phyloP scores from a whole-genome alignment of 1,284 basidiomycete genomes.

The Apiotrichum sp. region DNA sequence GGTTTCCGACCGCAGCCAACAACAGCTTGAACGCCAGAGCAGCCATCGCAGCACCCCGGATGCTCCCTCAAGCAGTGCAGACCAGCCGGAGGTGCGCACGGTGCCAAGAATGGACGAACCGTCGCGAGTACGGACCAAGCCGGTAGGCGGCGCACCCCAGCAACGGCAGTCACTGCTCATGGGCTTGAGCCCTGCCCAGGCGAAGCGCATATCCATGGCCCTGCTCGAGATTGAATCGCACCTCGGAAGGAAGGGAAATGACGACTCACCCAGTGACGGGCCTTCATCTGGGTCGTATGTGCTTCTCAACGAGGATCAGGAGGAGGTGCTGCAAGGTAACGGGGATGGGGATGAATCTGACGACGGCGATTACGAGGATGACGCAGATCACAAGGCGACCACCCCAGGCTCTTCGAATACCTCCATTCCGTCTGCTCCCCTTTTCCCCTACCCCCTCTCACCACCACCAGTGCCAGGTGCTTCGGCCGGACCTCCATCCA shows the following conservation, averaged over 20 bases:
- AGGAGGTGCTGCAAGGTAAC: conserved; percentile 27
- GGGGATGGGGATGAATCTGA: background rate
- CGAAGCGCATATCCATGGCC: conserved; percentile 40
- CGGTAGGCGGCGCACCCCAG: background rate
- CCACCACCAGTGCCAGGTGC: conserved; percentile 20
- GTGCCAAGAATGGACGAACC: background rate
- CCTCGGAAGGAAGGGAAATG: conserved; percentile 9
- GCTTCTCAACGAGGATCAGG: conserved; percentile 8
- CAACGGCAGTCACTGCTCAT: conserved; percentile 34
- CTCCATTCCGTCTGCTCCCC: conserved; percentile 14
- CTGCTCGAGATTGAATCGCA: conserved; percentile 36
- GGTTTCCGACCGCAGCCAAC: background rate
- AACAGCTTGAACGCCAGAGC: background rate
- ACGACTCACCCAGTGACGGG: conserved; percentile 2
- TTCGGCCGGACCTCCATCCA: background rate
- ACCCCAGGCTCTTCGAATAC: background rate
- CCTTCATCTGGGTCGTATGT: background rate
- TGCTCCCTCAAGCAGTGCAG: background rate
- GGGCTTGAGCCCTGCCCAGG: conserved; percentile 32
- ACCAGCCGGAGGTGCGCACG: background rate
- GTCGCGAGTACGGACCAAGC: background rate
- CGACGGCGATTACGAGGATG: background rate
- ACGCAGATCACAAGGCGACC: background rate
- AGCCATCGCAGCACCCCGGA: background rate
- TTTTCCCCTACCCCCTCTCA: conserved; percentile 28